These are phyloP conservation scores for Crucihimalaya himalaica DNA, from an alignment of 345 rosid species.

Conservation along the genomic window DNA sequence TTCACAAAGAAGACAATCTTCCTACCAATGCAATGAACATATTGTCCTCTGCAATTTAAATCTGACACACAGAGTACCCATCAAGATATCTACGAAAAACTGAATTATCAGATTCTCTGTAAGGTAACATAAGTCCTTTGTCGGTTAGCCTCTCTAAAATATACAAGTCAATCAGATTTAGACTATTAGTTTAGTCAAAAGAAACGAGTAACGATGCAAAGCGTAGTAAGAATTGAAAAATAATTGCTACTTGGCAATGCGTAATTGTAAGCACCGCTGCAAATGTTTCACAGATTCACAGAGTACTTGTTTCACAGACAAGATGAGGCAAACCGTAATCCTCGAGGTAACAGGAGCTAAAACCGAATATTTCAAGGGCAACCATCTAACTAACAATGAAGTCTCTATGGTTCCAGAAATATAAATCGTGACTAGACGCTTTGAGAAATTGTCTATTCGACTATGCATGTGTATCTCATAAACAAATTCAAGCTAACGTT, in stretches of 20 bases:
- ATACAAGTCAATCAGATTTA: background rate
- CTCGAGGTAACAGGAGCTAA: slow-evolving; percentile 45
- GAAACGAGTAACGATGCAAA: too few relatives aligned
- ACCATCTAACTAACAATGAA: background rate
- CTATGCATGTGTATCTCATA: background rate
- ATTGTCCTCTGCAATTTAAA: background rate
- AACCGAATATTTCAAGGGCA: background rate
- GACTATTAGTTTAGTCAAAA: background rate
- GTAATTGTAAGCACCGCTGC: background rate
- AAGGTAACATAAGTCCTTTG: background rate
- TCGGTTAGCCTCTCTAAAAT: background rate
- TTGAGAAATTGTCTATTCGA: background rate
- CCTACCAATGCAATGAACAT: background rate
- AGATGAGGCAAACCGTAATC: background rate
- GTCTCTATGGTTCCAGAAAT: background rate
- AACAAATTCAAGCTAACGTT: background rate
- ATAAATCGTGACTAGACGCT: background rate
- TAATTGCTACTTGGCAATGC: background rate
- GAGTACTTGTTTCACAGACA: background rate
- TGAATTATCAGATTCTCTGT: background rate
- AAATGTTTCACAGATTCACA: background rate
- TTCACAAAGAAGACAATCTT: background rate
- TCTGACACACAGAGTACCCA: background rate
- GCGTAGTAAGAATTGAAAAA: background rate
- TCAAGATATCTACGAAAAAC: background rate